Percentiles rank a stretch among this genome's conserved stretches.
These are phyloP conservation scores for Panaeolus cyanescens DNA, from an alignment of 768 basidiomycete genomes.

Conservation along the genomic window DNA sequence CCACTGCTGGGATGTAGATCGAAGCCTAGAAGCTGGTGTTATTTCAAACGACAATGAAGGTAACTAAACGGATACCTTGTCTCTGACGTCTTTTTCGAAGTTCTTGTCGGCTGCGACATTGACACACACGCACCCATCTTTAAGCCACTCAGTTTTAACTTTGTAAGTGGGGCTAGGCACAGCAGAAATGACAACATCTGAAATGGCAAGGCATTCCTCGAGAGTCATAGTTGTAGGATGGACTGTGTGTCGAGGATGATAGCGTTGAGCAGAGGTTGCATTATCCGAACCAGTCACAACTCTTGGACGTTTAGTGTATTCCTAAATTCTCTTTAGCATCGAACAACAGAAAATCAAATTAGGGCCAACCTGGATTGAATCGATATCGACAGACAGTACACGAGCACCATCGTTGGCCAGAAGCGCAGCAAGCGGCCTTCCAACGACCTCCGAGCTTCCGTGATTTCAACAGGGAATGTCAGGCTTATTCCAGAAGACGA, in stretches of 20 bases:
- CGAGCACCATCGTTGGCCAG: constrained; percentile 96
- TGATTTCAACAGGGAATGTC: constrained; percentile 4
- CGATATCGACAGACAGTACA: constrained; percentile 94
- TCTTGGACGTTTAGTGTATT: constrained; percentile 91
- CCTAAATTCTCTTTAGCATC: constrained; percentile 34
- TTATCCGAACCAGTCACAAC: constrained; percentile 26
- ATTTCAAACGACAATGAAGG: neutral
- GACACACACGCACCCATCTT: constrained; percentile 91
- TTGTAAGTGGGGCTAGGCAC: constrained; percentile 88
- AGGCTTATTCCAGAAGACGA: neutral
- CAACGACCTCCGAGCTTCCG: constrained; percentile 91
- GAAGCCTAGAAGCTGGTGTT: constrained; percentile 61
- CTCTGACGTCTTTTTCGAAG: constrained; percentile 90
- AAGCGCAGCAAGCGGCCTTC: constrained; percentile 93
- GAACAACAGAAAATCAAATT: neutral
- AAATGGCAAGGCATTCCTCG: constrained; percentile 77
- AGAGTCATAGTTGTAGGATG: constrained; percentile 69
- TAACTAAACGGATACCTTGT: constrained; percentile 61
- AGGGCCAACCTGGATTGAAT: constrained; percentile 75
- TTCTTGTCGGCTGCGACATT: constrained; percentile 97
- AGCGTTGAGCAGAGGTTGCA: constrained; percentile 48
- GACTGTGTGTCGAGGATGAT: constrained; percentile 84
- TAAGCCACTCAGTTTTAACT: constrained; percentile 84
- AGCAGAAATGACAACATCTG: constrained; percentile 93
- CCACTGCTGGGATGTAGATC: constrained; percentile 94